Percentiles rank a stretch among this genome's conserved stretches.
These are phyloP conservation scores for Pythium myriotylum DNA, from an alignment of 352 stramenopile genomes.

Conservation along the genomic window DNA sequence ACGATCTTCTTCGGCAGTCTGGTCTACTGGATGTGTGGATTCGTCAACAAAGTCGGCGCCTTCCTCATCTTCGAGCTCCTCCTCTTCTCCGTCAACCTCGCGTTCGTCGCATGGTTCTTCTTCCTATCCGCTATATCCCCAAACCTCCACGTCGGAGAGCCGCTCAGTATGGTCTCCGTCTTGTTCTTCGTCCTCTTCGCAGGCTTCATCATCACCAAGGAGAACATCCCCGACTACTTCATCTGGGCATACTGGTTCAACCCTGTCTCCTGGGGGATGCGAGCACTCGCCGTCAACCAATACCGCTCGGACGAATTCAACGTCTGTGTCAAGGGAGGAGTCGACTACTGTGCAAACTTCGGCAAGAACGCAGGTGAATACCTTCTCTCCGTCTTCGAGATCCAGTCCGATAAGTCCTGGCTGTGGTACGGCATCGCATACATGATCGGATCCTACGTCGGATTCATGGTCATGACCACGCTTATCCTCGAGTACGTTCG, in stretches of 20 bases:
- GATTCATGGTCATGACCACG: constrained; percentile 28
- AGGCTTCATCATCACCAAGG: constrained; percentile 39
- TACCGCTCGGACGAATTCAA: constrained; percentile 25
- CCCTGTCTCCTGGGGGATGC: constrained; percentile 34
- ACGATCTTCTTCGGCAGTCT: constrained; percentile 66
- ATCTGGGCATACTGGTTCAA: constrained; percentile 37
- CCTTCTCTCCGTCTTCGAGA: constrained; percentile 22
- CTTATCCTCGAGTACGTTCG: constrained; percentile 36
- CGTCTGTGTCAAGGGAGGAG: constrained; percentile 15
- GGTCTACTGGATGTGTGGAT: constrained; percentile 76
- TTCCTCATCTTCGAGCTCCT: constrained; percentile 65
- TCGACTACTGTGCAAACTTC: constrained; percentile 29
- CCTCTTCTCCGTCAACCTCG: constrained; percentile 49
- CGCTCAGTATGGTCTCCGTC: constrained; percentile 28
- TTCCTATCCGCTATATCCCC: constrained; percentile 25
- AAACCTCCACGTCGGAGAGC: constrained; percentile 27
- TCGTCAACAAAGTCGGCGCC: constrained; percentile 36
- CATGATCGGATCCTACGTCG: constrained; percentile 23
- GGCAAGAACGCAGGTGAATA: constrained; percentile 27
- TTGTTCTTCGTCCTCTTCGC: constrained; percentile 37
- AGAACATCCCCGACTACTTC: constrained; percentile 36
- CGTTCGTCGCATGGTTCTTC: constrained; percentile 36
- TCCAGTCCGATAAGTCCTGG: constrained; percentile 23
- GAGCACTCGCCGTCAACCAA: constrained; percentile 32
- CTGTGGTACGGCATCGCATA: constrained; percentile 27